phyloP scores from a whole-genome alignment of 768 basidiomycete species.

The Boletus barrowsii region DNA sequence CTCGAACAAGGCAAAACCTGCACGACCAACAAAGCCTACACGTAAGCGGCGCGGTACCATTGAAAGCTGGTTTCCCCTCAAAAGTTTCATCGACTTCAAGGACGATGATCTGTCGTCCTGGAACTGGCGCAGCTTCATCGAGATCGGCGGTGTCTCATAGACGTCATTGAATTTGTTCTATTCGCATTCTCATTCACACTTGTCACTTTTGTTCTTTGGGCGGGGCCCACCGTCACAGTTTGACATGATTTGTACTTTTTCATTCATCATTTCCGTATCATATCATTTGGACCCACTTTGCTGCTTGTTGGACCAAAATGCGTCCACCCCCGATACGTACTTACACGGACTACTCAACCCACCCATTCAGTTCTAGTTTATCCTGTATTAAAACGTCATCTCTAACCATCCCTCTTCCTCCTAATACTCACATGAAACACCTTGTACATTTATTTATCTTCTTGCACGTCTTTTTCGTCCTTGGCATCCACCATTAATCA shows the following conservation, averaged over 20 bases:
- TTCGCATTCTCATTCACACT: not conserved
- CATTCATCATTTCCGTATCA: constrained; percentile 10
- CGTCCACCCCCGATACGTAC: constrained; percentile 18
- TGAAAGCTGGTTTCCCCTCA: constrained; percentile 52
- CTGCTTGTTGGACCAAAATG: constrained; percentile 1
- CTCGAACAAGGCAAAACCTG: constrained; percentile 8
- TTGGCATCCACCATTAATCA: not conserved
- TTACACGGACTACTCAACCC: constrained; percentile 13
- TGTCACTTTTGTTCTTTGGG: not conserved
- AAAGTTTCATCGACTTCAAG: constrained; percentile 64
- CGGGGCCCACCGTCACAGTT: constrained; percentile 2
- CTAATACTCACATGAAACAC: constrained; percentile 9
- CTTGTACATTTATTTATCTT: constrained; percentile 3
- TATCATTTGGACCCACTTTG: constrained; percentile 5
- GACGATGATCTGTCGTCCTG: constrained; percentile 46
- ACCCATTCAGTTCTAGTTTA: constrained; percentile 9
- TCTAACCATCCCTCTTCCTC: not conserved
- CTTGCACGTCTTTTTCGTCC: constrained; percentile 4
- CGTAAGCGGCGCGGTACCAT: constrained; percentile 41
- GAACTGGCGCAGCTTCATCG: constrained; percentile 64
- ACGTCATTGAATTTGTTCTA: not conserved
- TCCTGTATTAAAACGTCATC: constrained; percentile 6
- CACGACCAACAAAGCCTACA: constrained; percentile 10
- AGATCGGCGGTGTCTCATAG: constrained; percentile 41
- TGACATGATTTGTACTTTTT: constrained; percentile 2